Base-by-base conservation (phyloP, 768 basidiomycete genomes). In the Harrya chromipes region DNA sequence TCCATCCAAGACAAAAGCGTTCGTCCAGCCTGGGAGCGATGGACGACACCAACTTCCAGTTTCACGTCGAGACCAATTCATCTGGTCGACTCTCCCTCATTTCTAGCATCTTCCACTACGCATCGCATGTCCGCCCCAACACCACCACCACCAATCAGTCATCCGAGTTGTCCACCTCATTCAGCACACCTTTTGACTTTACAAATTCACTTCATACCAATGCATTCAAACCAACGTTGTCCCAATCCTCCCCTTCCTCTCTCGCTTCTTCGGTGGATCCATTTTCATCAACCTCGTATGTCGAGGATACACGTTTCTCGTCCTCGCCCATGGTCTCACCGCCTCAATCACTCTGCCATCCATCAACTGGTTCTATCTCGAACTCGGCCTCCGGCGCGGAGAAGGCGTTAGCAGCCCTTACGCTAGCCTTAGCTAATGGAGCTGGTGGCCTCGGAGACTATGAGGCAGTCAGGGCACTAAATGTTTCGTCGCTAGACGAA, bases 401-500 rank as follows among this genome's bases (percentile, higher is more conserved):
- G 55, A 83, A 81, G 58, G 79, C 79, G 14, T 72, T 84, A 43
- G 81, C 81, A 16, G 81, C 80, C 16, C 72, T 84, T 26, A 73
- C 71, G 27, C 65, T 85, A 3, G 82, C 80, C 16, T 74, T 85
- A 69, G 83, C 83, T 12, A 84, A 78, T 52, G 84, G 83, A 36
- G 82, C 82, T 10, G 82, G 78, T 6, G 75, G 81, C 23, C 61
- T 85, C 34, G 74, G 73, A 45, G 83, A 85, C 58, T 84, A 84
- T 48, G 69, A 71, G 46, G 74, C 77, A 2, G 68, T 80, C 31
- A 72, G 71, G 48, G 66, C 68, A 27, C 56, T 73, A 36, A 69
- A 80, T 40, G 47, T 46, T 47, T 55, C 64, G 19, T 53, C 56
- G 19, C 52, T 49, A 50, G 76, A 78, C 42, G 74, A 70, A 49